Evolutionary conservation across 495 filamentous ascomycete genomes (phyloP), one percentile per base, ranked within the genome.

Genomic region (Penicillium ochrochloron): DNA sequence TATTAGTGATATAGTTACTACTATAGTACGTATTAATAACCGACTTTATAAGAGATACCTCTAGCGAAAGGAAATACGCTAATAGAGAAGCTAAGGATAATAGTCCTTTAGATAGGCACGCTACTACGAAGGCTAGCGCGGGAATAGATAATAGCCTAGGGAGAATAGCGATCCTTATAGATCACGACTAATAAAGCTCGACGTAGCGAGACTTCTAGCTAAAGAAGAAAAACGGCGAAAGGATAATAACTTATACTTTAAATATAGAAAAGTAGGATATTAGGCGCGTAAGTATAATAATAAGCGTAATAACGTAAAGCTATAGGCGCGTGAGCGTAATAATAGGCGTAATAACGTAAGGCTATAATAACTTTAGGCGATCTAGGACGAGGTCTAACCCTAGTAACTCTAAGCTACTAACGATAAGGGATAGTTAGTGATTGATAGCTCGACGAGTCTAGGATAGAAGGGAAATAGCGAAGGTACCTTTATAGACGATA

Each of bases 231-330:
- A 50, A 50, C 2, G 4, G 4, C 9, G 23, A 15, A 50, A 50
- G 11, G 46, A 50, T 29, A 50, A 50, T 29, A 50, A 50, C 46
- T 7, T 50, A 50, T 50, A 29, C 46, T 50, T 50, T 15, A 15
- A 50, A 27, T 50, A 50, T 15, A 29, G 46, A 14, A 50, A 50
- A 15, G 1, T 29, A 50, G 46, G 46, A 50, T 29, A 50, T 50
- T 2, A 10, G 46, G 46, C 46, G 46, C 25, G 25, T 50, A 19
- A 50, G 46, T 50, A 29, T 50, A 50, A 55, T 4, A 33, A 29
- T 15, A 5, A 6, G 11, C 46, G 23, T 50, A 50, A 50, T 29
- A 50, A 50, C 23, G 23, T 15, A 50, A 50, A 29, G 46, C 46
- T 50, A 50, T 50, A 50, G 46, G 23, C 12, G 12, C 46, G 46